Percentiles rank a stretch among this genome's conserved stretches.
Evolutionary conservation across 371 early-diverging fungal genomes (phyloP).

Genomic region (Blakeslea trispora): DNA sequence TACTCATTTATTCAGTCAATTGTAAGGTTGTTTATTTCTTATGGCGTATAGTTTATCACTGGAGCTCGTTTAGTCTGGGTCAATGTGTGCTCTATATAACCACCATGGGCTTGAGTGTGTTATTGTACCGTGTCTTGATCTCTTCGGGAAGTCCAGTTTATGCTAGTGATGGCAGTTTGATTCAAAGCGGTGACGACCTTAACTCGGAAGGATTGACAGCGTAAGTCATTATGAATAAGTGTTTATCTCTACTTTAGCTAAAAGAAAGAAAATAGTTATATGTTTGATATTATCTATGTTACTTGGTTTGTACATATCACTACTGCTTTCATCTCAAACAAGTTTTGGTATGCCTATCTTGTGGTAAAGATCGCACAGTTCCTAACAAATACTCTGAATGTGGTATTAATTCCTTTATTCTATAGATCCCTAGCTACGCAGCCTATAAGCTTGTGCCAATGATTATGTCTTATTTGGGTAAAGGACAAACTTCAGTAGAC

Average conservation of each 20-base stretch:
- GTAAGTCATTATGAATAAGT: slow-evolving; percentile 53
- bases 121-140: slow-evolving; percentile 55
- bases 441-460: slow-evolving; percentile 60
- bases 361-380: too few relatives aligned
- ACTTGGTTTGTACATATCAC: slow-evolving; percentile 80
- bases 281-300: slow-evolving; percentile 84
- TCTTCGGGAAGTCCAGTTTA: slow-evolving; percentile 61
- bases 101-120: slow-evolving; percentile 53
- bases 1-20: too few relatives aligned
- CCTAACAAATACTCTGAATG: too few relatives aligned
- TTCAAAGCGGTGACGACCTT: slow-evolving; percentile 72
- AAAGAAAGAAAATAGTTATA: slow-evolving; percentile 50
- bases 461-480: slow-evolving; percentile 53
- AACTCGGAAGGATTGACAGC: slow-evolving; percentile 73
- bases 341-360: slow-evolving; percentile 73
- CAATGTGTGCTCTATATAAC: slow-evolving; percentile 47
- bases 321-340: slow-evolving; percentile 63
- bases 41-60: slow-evolving; percentile 60
- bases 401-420: too few relatives aligned
- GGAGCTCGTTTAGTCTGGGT: slow-evolving; percentile 51
- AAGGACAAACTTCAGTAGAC: slow-evolving; percentile 15
- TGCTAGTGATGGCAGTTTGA: slow-evolving; percentile 56
- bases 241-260: not conserved
- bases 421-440: slow-evolving; percentile 71
- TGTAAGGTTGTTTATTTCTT: slow-evolving; percentile 60